Conservation (phyloP, 2,329 filamentous ascomycete genomes). For the Botrytis porri region DNA sequence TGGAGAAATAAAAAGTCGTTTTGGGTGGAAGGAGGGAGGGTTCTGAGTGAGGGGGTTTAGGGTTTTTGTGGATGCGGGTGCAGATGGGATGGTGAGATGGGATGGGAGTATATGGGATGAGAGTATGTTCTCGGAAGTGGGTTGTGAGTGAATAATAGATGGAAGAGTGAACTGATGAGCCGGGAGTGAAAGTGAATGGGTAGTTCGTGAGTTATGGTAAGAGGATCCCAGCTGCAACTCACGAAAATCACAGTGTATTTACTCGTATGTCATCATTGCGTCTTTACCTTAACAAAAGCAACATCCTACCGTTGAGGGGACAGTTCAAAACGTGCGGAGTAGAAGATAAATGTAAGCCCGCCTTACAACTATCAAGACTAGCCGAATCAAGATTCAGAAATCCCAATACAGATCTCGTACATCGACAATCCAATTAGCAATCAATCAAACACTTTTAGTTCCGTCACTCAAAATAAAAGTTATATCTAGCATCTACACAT, state of each 20-base stretch:
- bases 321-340: too few species aligned
- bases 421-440: not conserved
- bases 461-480: not conserved
- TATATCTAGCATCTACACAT: too few species aligned
- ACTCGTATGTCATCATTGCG: accelerated
- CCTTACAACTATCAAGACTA: not conserved
- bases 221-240: not conserved
- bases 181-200: not conserved
- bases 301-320: accelerated
- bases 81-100: not conserved
- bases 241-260: not conserved
- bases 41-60: not conserved
- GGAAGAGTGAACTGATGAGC: not conserved
- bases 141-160: not conserved
- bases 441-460: not conserved
- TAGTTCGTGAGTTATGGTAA: not conserved
- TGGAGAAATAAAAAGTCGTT: too few species aligned
- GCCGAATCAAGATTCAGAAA: too few species aligned
- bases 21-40: not conserved
- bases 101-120: not conserved
- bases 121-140: not conserved
- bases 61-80: not conserved
- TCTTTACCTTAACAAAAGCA: accelerated
- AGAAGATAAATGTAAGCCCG: not conserved
- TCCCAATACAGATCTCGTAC: accelerated